phyloP scores from a whole-genome alignment of 495 filamentous ascomycete genomes.

The Talaromyces thailandensis region DNA sequence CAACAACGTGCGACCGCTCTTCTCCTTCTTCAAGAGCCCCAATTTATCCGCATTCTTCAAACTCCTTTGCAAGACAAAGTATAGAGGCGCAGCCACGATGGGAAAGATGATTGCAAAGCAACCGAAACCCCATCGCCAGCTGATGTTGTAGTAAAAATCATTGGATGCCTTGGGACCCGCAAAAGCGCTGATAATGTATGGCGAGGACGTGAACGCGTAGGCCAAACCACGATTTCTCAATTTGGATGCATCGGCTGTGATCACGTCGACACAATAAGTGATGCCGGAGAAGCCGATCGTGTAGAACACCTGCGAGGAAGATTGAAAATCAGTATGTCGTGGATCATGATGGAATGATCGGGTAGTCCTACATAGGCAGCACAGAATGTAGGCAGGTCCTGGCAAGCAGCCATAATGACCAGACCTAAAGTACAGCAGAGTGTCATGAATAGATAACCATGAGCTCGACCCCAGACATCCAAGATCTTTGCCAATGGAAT shows the following conservation, averaged over 20 bases:
- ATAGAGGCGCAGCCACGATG: conserved; percentile 34
- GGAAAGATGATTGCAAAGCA: conserved; percentile 46
- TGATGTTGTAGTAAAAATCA: conserved; percentile 12
- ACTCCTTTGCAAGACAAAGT: conserved; percentile 35
- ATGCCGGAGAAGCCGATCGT: conserved; percentile 44
- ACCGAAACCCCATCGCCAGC: conserved; percentile 50
- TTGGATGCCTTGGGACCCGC: conserved; percentile 12
- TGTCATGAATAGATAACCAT: conserved; percentile 39
- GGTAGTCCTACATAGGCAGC: conserved; percentile 30
- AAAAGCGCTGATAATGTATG: conserved; percentile 44
- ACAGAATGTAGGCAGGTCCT: conserved; percentile 35
- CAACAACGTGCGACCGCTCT: conserved; percentile 14
- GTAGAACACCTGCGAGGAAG: conserved; percentile 38
- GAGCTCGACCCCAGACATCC: conserved; percentile 52
- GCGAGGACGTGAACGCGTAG: conserved; percentile 43
- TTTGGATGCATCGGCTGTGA: conserved; percentile 51
- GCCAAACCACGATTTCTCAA: conserved; percentile 49
- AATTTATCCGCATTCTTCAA: conserved; percentile 42
- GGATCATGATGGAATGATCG: neutral
- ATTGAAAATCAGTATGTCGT: neutral
- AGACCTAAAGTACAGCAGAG: conserved; percentile 28
- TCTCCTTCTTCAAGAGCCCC: conserved; percentile 20
- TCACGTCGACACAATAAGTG: conserved; percentile 41
- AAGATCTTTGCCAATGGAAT: conserved; percentile 57
- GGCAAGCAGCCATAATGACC: conserved; percentile 39